Evolutionary conservation across 108 stramenopile genomes (phyloP).

Genomic region (Skeletonema grethae): DNA sequence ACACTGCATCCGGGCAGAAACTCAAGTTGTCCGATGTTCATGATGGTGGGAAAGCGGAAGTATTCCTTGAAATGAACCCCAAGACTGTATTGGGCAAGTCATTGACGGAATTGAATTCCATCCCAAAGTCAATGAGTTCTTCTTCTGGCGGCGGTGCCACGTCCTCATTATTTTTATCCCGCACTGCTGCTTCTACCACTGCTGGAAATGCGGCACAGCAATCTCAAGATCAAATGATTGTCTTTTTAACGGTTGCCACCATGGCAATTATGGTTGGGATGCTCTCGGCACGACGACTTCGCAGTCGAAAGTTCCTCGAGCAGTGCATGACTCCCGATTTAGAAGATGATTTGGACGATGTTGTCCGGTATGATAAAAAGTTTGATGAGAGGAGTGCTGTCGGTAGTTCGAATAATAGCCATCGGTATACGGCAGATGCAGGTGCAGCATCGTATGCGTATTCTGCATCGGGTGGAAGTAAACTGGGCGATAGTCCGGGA

Average conservation of each 20-base stretch:
- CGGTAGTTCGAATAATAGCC: not conserved
- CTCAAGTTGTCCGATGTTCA: slow-evolving; percentile 24
- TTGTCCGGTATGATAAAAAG: slow-evolving; percentile 25
- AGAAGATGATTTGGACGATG: slow-evolving; percentile 63
- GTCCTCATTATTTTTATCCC: not conserved
- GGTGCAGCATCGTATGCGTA: slow-evolving; percentile 1
- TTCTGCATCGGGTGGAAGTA: not conserved
- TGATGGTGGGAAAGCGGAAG: slow-evolving; percentile 28
- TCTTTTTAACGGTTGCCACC: slow-evolving; percentile 77
- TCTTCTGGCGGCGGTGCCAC: not conserved
- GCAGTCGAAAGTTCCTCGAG: slow-evolving; percentile 53
- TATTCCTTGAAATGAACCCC: slow-evolving; percentile 35
- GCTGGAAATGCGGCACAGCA: not conserved
- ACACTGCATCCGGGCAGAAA: slow-evolving; percentile 14
- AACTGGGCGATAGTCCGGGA: slow-evolving; percentile 7
- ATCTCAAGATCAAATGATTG: slow-evolving; percentile 71
- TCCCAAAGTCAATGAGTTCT: not conserved
- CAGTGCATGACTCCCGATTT: slow-evolving; percentile 80
- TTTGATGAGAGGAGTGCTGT: slow-evolving; percentile 2
- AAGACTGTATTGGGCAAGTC: slow-evolving; percentile 18
- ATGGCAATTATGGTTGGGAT: slow-evolving; percentile 86
- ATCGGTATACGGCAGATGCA: not conserved
- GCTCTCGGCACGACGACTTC: slow-evolving; percentile 62
- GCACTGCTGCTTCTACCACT: not conserved
- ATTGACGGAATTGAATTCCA: slow-evolving; percentile 1